phyloP scores from a whole-genome alignment of 148 eudicot species.

The Cornus kousa region DNA sequence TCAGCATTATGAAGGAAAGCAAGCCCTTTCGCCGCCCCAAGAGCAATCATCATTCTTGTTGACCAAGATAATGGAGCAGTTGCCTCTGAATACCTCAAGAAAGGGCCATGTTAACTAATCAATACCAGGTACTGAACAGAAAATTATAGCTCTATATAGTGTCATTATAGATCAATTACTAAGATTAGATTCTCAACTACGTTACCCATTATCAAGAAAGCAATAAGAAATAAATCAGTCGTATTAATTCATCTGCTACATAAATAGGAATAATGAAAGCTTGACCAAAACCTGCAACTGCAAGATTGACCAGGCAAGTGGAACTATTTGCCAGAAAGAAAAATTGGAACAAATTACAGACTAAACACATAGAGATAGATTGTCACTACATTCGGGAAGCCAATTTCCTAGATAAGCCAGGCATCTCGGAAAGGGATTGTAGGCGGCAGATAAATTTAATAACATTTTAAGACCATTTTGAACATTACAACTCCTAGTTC shows the following conservation, averaged over 20 bases:
- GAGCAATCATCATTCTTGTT: conserved; percentile 89
- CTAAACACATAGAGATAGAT: background rate
- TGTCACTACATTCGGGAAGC: no score
- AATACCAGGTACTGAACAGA: background rate
- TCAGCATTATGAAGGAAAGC: conserved; percentile 96
- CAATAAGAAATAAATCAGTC: background rate
- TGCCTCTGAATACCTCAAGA: conserved; percentile 70
- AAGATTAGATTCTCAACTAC: background rate
- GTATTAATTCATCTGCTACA: background rate
- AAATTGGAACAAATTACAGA: background rate
- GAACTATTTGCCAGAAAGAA: background rate
- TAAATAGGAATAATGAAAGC: background rate
- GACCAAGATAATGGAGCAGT: conserved; percentile 82
- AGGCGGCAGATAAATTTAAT: no score
- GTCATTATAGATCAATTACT: background rate
- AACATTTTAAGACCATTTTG: background rate
- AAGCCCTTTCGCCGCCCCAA: conserved; percentile 94
- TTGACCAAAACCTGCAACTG: background rate
- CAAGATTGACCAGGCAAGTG: background rate
- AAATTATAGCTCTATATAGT: background rate
- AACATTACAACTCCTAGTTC: background rate
- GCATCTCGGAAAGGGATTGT: no score
- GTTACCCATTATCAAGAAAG: background rate
- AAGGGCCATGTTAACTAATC: conserved; percentile 32
- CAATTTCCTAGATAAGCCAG: no score